Base-by-base conservation (phyloP, 495 filamentous ascomycete genomes). In the Aspergillus funiculosus region DNA sequence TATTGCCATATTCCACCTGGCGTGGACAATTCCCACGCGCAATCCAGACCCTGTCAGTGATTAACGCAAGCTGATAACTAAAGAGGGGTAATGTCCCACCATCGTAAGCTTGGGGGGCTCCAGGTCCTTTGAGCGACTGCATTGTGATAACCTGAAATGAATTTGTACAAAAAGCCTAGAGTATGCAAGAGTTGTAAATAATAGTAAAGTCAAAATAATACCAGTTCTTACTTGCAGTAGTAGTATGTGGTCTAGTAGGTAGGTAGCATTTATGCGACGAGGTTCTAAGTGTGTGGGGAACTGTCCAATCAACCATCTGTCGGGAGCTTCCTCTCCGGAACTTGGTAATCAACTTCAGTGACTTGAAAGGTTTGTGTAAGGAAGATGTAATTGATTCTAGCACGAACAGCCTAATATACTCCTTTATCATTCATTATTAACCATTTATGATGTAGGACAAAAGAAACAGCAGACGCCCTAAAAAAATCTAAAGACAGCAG, bases 21-120 rank as follows among this genome's bases (percentile, higher is more conserved):
- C 92, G 67, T 96, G 92, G 22, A 98, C 79, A 57, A 98, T 95
- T 43, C 85, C 90, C 59, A 98, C 83, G 53, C 92, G 87, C 49
- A 98, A 78, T 49, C 72, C 76, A 56, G 85, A 85, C 58, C 92
- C 92, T 85, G 42, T 9, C 39, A 6, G 36, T 25, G 15, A 39
- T 40, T 36, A 51, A 17, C 30, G 13, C 19, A 41, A 11, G 50
- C 24, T 11, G 17, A 38, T 8, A 0, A 40, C 14, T 17, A 35
- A 43, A 22, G 26, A 19, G 22, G 35, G 7, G 24, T 34, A 41
- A 11, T 34, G 17, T 38, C 47, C 60, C 57, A 79, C 77, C 78
- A 54, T 80, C 68, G 48, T 66, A 55, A 46, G 50, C 65, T 48
- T 68, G 62, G 24, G 69, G 62, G 59, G 72, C 72, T 43, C 80